Conservation (phyloP, 768 basidiomycete genomes). For the Trametes elegans region DNA sequence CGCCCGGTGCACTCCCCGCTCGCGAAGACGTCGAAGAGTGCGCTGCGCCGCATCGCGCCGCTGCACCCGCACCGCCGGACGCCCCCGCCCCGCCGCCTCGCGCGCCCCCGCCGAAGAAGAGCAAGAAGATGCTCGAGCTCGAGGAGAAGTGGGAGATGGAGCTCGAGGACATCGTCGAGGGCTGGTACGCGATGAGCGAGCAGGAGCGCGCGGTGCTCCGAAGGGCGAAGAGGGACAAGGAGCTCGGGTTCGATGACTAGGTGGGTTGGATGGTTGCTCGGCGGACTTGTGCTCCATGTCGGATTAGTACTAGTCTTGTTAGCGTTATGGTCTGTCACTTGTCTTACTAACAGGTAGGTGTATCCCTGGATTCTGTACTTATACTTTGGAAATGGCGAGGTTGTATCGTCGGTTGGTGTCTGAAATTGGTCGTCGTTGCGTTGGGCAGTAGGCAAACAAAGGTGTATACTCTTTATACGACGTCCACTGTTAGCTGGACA, state of each 20-base stretch:
- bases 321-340: not conserved
- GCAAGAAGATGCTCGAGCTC: constrained; percentile 71
- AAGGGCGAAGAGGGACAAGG: constrained; percentile 60
- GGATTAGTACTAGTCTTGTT: not conserved
- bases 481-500: too few species aligned
- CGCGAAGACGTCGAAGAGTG: constrained; percentile 58
- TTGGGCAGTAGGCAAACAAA: too few species aligned
- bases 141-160: constrained; percentile 85
- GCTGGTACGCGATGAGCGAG: constrained; percentile 41
- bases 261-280: too few species aligned
- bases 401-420: too few species aligned
- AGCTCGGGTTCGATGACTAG: constrained; percentile 46
- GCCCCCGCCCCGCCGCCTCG: constrained; percentile 70
- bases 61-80: constrained; percentile 71
- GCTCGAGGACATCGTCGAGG: constrained; percentile 68
- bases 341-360: not conserved
- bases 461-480: too few species aligned
- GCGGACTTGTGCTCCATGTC: not conserved
- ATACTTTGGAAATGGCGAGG: too few species aligned
- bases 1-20: constrained; percentile 56
- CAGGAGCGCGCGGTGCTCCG: constrained; percentile 44
- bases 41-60: constrained; percentile 69
- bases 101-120: constrained; percentile 72
- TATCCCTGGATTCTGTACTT: too few species aligned
- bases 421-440: too few species aligned